These are phyloP conservation scores for Termitomyces sp. DNA, from an alignment of 768 basidiomycete genomes.

Conservation along the genomic window DNA sequence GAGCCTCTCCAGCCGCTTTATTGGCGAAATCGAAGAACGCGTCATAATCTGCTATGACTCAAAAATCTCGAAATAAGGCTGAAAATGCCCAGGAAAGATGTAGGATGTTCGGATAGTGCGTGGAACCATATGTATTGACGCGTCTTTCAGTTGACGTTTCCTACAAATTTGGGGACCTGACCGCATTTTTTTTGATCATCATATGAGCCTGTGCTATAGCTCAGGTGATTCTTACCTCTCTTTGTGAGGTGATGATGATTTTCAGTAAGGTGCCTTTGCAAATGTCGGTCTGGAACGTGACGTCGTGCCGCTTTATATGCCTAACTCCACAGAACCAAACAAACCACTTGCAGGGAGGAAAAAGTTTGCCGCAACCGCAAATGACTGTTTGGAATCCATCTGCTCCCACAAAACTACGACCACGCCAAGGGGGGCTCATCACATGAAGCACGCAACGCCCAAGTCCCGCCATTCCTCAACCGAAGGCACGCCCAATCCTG, in stretches of 20 bases:
- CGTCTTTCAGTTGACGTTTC: constrained; percentile 24
- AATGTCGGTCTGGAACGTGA: no score
- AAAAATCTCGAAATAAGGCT: constrained; percentile 17
- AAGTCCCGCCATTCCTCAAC: constrained; percentile 3
- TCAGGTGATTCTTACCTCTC: constrained; percentile 42
- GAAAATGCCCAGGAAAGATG: constrained; percentile 46
- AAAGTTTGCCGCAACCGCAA: neutral
- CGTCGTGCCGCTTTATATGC: neutral
- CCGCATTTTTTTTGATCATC: constrained; percentile 77
- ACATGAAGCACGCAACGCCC: constrained; percentile 3
- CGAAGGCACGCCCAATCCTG: constrained; percentile 6
- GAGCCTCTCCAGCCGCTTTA: no score
- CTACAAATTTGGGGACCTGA: constrained; percentile 58
- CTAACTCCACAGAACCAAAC: constrained; percentile 4
- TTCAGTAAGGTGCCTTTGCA: neutral
- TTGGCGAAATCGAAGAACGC: no score
- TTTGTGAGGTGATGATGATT: constrained; percentile 33
- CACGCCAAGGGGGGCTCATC: neutral
- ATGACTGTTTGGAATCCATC: neutral
- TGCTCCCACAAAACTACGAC: neutral
- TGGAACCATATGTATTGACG: constrained; percentile 30
- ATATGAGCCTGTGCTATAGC: constrained; percentile 52
- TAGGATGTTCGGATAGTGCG: constrained; percentile 59
- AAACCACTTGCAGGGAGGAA: neutral
- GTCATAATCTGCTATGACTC: no score